Conservation (phyloP, 306 rosid genomes). For the Corylus americana region DNA sequence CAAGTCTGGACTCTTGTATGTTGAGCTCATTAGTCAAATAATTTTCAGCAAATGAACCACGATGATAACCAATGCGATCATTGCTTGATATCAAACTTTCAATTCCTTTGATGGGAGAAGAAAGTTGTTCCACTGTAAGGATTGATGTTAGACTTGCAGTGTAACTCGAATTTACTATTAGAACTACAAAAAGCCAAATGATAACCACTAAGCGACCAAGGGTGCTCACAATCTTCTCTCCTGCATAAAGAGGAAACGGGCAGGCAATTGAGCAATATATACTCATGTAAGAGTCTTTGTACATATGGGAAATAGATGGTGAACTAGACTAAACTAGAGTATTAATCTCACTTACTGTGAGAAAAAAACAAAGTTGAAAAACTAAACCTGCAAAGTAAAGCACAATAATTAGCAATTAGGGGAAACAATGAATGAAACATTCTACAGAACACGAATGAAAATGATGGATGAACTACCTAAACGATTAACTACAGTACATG, state of each 20-base stretch:
- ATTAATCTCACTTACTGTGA: conserved; percentile 27
- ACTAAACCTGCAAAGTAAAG: conserved; percentile 60
- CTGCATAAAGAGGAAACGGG: conserved; percentile 25
- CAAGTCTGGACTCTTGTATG: conserved; percentile 61
- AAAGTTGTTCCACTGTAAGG: conserved; percentile 84
- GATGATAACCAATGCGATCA: conserved; percentile 73
- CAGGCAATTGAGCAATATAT: too few relatives aligned
- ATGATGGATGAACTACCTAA: background rate
- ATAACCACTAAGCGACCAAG: conserved; percentile 83
- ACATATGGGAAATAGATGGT: too few relatives aligned
- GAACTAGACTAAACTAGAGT: background rate
- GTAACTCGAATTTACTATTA: conserved; percentile 88
- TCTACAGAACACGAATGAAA: background rate
- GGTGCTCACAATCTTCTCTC: conserved; percentile 87
- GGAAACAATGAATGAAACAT: background rate
- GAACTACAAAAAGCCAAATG: conserved; percentile 89
- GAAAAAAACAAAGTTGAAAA: conserved; percentile 58
- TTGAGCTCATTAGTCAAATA: conserved; percentile 62
- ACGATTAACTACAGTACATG: background rate
- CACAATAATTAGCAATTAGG: conserved; percentile 4
- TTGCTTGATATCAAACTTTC: conserved; percentile 52
- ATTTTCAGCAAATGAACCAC: conserved; percentile 61
- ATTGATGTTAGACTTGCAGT: conserved; percentile 95
- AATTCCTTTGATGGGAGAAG: conserved; percentile 78
- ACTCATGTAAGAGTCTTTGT: background rate